phyloP scores from a whole-genome alignment of 371 early-diverging fungal genomes.

The Paraphysoderma sedebokerense region DNA sequence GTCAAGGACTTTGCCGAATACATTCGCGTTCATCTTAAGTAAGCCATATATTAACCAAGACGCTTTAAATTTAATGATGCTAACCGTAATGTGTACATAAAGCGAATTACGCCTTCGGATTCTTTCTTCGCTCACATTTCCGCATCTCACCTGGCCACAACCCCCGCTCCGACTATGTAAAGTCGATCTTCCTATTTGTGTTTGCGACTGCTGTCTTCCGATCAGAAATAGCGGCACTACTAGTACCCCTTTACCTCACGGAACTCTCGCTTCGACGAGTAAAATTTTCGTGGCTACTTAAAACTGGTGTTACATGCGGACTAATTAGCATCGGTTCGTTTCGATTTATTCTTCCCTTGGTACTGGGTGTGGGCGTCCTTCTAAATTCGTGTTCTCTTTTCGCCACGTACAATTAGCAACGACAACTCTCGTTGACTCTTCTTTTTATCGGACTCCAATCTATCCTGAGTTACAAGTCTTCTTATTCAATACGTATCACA shows the following conservation, averaged over 20 bases:
- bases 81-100: too few species aligned
- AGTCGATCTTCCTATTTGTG: constrained; percentile 32
- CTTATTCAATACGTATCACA: constrained; percentile 64
- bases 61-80: not conserved
- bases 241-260: constrained; percentile 15
- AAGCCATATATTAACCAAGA: not conserved
- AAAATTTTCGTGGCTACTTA: too few species aligned
- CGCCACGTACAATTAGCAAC: constrained; percentile 15
- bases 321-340: too few species aligned
- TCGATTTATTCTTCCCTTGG: too few species aligned
- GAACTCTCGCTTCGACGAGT: constrained; percentile 4
- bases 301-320: too few species aligned
- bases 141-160: constrained; percentile 8
- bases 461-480: constrained; percentile 83
- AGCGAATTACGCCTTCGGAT: constrained; percentile 11
- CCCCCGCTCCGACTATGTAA: not conserved
- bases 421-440: constrained; percentile 57
- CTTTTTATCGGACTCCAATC: constrained; percentile 51
- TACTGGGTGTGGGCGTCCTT: not conserved
- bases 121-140: constrained; percentile 14
- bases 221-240: constrained; percentile 50
- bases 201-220: constrained; percentile 57
- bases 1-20: constrained; percentile 71
- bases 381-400: not conserved
- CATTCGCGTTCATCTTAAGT: constrained; percentile 55